phyloP scores from a whole-genome alignment of 2,329 filamentous ascomycete genomes.

The Dactylonectria estremocensis region DNA sequence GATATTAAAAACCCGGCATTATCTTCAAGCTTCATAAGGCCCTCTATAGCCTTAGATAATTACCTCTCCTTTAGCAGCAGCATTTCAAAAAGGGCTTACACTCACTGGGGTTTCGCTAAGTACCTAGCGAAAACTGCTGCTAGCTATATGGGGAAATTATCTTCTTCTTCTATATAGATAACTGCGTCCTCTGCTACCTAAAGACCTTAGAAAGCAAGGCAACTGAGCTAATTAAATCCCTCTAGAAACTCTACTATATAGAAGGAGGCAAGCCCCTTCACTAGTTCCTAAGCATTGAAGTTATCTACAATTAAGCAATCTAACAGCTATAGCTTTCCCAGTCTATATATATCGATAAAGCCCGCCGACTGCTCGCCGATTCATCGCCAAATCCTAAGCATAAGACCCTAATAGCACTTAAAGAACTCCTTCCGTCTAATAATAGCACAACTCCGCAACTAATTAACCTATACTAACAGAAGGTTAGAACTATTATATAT shows the following conservation, averaged over 20 bases:
- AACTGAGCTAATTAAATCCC: not conserved
- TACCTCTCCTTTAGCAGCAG: not conserved
- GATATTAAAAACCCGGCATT: not conserved
- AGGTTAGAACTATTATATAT: constrained; percentile 8
- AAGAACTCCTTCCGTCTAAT: not conserved
- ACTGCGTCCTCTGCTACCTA: not conserved
- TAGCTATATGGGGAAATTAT: not conserved
- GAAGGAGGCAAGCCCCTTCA: not conserved
- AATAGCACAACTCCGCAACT: not conserved
- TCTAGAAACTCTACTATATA: not conserved
- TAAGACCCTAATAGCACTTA: not conserved
- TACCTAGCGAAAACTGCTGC: not conserved
- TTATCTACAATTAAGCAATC: not conserved
- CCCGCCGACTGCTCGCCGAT: not conserved
- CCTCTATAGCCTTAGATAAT: not conserved
- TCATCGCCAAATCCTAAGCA: not conserved
- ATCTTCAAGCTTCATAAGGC: constrained; percentile 1
- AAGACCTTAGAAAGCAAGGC: not conserved
- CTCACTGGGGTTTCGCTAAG: not conserved
- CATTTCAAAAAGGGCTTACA: not conserved
- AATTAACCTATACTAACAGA: not conserved
- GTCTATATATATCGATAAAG: not conserved
- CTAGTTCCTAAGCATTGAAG: not conserved
- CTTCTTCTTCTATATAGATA: constrained; percentile 8
- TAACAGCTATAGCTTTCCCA: not conserved